Evolutionary conservation across 2,329 filamentous ascomycete genomes (phyloP), one percentile per base, ranked within the genome.

Genomic region (Fusarium praegraminearum): DNA sequence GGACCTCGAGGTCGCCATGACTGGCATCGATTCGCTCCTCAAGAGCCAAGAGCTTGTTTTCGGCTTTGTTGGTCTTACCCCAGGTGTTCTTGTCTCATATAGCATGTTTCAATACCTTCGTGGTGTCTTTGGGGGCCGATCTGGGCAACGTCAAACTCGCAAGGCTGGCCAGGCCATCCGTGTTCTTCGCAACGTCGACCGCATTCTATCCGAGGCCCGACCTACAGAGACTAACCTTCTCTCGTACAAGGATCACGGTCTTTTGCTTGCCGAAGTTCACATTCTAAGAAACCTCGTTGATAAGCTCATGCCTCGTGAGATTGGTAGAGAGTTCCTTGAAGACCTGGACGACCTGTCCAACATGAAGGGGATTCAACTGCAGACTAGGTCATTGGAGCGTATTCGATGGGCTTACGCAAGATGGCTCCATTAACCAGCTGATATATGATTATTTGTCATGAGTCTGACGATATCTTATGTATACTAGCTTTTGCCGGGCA

Each of bases 41-140:
- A 97, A 96, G 82, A 98, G 94, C 76, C 96, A 99, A 77, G 95
- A 99, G 78, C 86, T 99, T 49, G 93, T 99, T 26, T 99, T 99
- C 81, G 96, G 93, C n/a, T 97, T 99, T 76, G 91, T 99, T 38
- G 94, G 94, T 8, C 84, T 99, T 28, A 98, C 96, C 0, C 96
- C 96, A 0, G 95, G 96, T 15, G 87, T 98, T n/a, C 83, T 99
- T 32, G 93, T 98, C 38, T 92, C 91, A 3, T 89, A 95, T 66
- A 90, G 89, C n/a, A 81, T 89, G 13, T 81, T 91, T 47, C 89
- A 89, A 69, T 98, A 95, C 83, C 77, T 97, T 2, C 85, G 86
- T 38, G 85, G 88, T 20, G 78, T 90, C 1, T 87, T 97, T 62
- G 91, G 91, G 44, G 91, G 87, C 65, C 89, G 93, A 49, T 89